A percentile compares a stretch with the other conserved stretches of the same genome.
phyloP scores from a whole-genome alignment of 768 basidiomycete species.

The Russula vinacea region DNA sequence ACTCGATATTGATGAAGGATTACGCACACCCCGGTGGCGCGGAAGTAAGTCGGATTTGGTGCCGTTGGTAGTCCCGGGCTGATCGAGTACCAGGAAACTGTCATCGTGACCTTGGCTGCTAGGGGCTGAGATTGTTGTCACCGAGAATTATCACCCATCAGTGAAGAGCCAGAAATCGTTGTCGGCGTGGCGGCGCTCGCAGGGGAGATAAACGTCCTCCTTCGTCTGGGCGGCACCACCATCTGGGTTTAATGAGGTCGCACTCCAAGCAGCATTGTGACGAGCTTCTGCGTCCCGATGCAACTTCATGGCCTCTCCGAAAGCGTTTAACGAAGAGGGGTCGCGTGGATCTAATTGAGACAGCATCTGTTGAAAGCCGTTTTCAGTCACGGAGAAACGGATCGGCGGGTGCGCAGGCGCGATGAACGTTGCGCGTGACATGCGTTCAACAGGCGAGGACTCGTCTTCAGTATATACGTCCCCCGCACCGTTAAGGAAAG shows the following conservation, averaged over 20 bases:
- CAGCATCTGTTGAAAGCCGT: slow-evolving; percentile 77
- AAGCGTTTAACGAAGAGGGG: slow-evolving; percentile 38
- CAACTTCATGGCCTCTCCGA: slow-evolving; percentile 48
- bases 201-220: slow-evolving; percentile 30
- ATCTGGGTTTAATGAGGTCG: slow-evolving; percentile 20
- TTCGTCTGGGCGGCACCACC: slow-evolving; percentile 4
- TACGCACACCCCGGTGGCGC: slow-evolving; percentile 9
- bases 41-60: background rate
- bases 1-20: slow-evolving; percentile 2
- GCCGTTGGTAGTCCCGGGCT: background rate
- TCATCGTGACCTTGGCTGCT: slow-evolving; percentile 24
- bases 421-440: slow-evolving; percentile 72
- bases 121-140: slow-evolving; percentile 27
- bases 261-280: slow-evolving; percentile 20
- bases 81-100: slow-evolving; percentile 1
- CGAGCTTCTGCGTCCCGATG: slow-evolving; percentile 17
- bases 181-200: slow-evolving; percentile 32
- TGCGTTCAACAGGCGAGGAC: slow-evolving; percentile 62
- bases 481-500: slow-evolving; percentile 32
- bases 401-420: slow-evolving; percentile 88
- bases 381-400: slow-evolving; percentile 80
- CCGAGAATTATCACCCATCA: slow-evolving; percentile 31
- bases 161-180: slow-evolving; percentile 15
- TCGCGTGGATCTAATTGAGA: slow-evolving; percentile 48
- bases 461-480: slow-evolving; percentile 40